Base-by-base conservation (phyloP, 1,284 basidiomycete species). In the Salmacisia buchloeana region DNA sequence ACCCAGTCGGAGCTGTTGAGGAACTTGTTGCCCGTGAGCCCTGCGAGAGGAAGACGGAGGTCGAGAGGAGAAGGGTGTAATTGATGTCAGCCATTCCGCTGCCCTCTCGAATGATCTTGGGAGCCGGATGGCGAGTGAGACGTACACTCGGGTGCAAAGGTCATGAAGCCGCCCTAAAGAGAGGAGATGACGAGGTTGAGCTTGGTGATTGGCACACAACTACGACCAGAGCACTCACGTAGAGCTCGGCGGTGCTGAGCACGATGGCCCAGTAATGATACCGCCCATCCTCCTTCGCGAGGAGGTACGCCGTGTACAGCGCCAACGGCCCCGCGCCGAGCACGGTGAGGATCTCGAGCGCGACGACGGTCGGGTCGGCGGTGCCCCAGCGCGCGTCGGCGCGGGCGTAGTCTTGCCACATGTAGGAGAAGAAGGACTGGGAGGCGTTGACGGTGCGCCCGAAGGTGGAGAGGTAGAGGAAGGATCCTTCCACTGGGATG, bases 341-440 rank as follows among this genome's bases (percentile, higher is more conserved):
- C 1, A 75, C 75, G 21, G 75, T 78, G 1, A 77, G 59, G 18
- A 64, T 63, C 63, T 77, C 76, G 41, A 78, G 65, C 12, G 75
- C 36, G 13, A 76, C 75, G 5, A 77, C 61, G 25, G 67, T 70
- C 7, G 72, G 61, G 35, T 78, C 74, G 2, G 69, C 64, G 2
- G 62, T 59, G 3, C 66, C 76, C 76, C 76, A 78, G 3, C 76
- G 61, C 4, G 58, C 52, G 38, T 77, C 76, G 2, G 75, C 75
- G 18, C 62, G 58, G 6, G 74, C 70, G 59, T 77, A 78, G 58
- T 78, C 73, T 33, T 73, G 62, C 75, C 76, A 78, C 6, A 76
- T 60, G 10, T 61, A 61, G 18, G 71, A 74, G 46, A 76, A 72
- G 61, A 77, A 77, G 7, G 67, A 67, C 0, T 15, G 12, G 0